Base-by-base conservation (phyloP, 495 filamentous ascomycete species). In the Xylaria acuta region DNA sequence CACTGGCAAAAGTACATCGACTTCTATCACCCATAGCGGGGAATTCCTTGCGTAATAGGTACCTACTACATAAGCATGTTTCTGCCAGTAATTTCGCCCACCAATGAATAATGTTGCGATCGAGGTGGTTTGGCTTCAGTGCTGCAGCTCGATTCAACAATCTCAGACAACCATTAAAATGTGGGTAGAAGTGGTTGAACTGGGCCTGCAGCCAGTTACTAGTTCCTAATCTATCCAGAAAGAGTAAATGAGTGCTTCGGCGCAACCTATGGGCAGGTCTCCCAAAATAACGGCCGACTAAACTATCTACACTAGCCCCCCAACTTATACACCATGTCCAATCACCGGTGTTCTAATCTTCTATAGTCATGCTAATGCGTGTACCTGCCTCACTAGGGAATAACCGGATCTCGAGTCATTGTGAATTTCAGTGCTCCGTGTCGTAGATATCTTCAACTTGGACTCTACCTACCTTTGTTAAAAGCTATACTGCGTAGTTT, bases 381-480 rank as follows among this genome's bases (percentile, higher is more conserved):
- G 64, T 51, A 67, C 64, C 45, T 67, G 64, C 64, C 64, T 67
- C 64, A 67, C 64, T 67, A 16, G 64, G 45, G 40, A 53, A 32
- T 47, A 32, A 49, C 34, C 14, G 41, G 25, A 49, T 65, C 14
- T 45, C 43, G 41, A 65, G 63, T 65, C 63, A 64, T 51, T 64
- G 30, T 67, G 5, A 27, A 64, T 27, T 40, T 22, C 6, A 56
- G 27, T 30, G 53, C 22, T 54, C 51, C 51, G 51, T n/a, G 18
- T 34, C 56, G 7, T 38, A 2, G 3, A 38, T 38, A 36, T 58
- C 18, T 58, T 5, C 30, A 18, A 58, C 54, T 34, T 27, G 8
- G 6, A 56, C 27, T 56, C 5, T n/a, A n/a, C n/a, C 16, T n/a
- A n/a, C 34, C 32, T 5, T 60, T 5, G 4, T 60, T 22, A 1